A percentile compares a stretch with the other conserved stretches of the same genome.
phyloP scores from a whole-genome alignment of 225 moss, liverwort and hornwort genomes.

The Antitrichia curtipendula region DNA sequence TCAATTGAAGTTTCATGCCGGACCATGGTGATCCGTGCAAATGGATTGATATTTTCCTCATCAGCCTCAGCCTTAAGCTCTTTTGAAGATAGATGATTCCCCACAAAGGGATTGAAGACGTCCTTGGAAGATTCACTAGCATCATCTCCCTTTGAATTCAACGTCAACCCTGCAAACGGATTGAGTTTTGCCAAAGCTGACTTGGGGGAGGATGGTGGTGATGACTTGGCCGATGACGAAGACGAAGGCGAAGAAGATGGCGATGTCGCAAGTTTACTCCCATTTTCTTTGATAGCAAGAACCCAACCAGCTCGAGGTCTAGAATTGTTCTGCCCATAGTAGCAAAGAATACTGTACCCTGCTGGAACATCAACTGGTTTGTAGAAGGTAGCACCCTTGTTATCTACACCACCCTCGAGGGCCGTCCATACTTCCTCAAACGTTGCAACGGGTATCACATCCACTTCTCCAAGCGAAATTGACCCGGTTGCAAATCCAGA shows the following conservation, averaged over 20 bases:
- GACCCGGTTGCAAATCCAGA: slow-evolving; percentile 53
- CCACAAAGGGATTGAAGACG: slow-evolving; percentile 4
- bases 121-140: neutral
- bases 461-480: slow-evolving; percentile 54
- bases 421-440: slow-evolving; percentile 72
- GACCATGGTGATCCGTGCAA: neutral
- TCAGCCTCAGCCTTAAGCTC: neutral
- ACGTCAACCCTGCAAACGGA: slow-evolving; percentile 4
- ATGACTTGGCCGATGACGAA: slow-evolving; percentile 1
- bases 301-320: slow-evolving; percentile 41
- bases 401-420: slow-evolving; percentile 22
- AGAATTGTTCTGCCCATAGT: slow-evolving; percentile 48
- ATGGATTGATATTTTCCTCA: slow-evolving; percentile 20
- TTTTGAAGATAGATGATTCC: neutral
- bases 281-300: slow-evolving; percentile 41
- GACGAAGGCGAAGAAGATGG: neutral
- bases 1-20: neutral
- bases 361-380: slow-evolving; percentile 48
- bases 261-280: neutral
- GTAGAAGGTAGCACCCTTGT: slow-evolving; percentile 49
- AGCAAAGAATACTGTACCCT: slow-evolving; percentile 39
- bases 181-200: neutral
- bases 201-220: slow-evolving; percentile 7
- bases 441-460: slow-evolving; percentile 20
- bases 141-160: neutral